Evolutionary conservation across 1,284 basidiomycete species (phyloP).

Genomic region (Agaricales sp.): DNA sequence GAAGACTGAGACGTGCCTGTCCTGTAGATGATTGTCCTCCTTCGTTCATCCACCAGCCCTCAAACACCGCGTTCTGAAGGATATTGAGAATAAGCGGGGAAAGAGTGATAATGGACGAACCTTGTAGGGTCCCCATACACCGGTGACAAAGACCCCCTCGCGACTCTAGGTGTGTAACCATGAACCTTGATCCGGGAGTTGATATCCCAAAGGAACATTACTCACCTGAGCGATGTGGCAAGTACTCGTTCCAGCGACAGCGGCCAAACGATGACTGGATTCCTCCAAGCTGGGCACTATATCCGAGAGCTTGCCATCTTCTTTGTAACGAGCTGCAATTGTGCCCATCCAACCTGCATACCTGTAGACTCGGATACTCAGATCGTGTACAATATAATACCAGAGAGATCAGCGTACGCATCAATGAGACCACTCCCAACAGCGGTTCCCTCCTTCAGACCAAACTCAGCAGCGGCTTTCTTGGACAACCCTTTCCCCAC

Average conservation of each 20-base stretch:
- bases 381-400: background rate
- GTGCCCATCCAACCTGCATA: conserved; percentile 99
- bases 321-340: conserved; percentile 71
- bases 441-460: conserved; percentile 80
- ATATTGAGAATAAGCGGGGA: background rate
- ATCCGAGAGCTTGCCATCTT: conserved; percentile 40
- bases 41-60: conserved; percentile 98
- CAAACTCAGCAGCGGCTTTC: conserved; percentile 77
- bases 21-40: conserved; percentile 98
- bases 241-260: conserved; percentile 92
- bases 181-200: conserved; percentile 6
- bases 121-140: conserved; percentile 96
- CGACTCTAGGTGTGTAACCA: conserved; percentile 57
- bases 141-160: conserved; percentile 79
- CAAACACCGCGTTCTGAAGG: conserved; percentile 72
- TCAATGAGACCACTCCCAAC: conserved; percentile 95
- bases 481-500: conserved; percentile 80
- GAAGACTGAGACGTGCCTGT: conserved; percentile 40
- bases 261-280: conserved; percentile 77
- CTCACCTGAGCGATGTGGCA: conserved; percentile 85
- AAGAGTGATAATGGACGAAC: conserved; percentile 20
- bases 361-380: conserved; percentile 24
- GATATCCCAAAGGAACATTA: conserved; percentile 1
- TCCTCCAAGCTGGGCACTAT: conserved; percentile 55
- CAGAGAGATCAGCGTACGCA: conserved; percentile 45